These are phyloP conservation scores for Capsella bursapastoris DNA, from an alignment of 345 rosid genomes.

Conservation along the genomic window DNA sequence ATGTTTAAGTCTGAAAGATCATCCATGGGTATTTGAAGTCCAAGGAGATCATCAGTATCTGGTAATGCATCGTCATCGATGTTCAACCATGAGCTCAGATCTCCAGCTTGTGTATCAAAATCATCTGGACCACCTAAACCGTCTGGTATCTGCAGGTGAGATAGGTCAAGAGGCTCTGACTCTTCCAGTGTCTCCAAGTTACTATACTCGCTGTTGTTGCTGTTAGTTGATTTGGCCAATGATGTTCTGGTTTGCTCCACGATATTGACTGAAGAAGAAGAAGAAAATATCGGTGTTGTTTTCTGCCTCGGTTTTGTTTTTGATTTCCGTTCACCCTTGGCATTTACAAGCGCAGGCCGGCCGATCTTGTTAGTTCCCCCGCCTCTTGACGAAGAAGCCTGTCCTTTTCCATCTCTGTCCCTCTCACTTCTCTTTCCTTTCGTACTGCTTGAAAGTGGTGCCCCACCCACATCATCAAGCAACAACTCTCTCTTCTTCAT, in stretches of 20 bases:
- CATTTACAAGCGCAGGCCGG: slow-evolving; percentile 70
- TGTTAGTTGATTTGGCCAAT: slow-evolving; percentile 55
- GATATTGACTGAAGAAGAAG: slow-evolving; percentile 63
- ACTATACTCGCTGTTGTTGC: slow-evolving; percentile 59
- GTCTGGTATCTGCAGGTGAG: slow-evolving; percentile 73
- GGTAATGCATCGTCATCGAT: slow-evolving; percentile 91
- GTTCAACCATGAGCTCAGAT: slow-evolving; percentile 91
- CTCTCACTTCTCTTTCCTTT: slow-evolving; percentile 98
- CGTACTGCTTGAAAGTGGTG: slow-evolving; percentile 70
- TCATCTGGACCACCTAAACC: slow-evolving; percentile 63
- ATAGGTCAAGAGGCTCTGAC: slow-evolving; percentile 68
- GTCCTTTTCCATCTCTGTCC: slow-evolving; percentile 95
- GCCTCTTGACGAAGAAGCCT: slow-evolving; percentile 70
- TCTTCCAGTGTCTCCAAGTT: slow-evolving; percentile 72
- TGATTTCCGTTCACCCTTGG: slow-evolving; percentile 85
- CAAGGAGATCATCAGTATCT: slow-evolving; percentile 77
- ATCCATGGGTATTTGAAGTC: slow-evolving; percentile 99
- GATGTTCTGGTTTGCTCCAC: slow-evolving; percentile 65
- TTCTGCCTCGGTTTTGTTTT: slow-evolving; percentile 95
- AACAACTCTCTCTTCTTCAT: slow-evolving; percentile 86
- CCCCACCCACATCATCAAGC: slow-evolving; percentile 88
- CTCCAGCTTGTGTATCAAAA: slow-evolving; percentile 65
- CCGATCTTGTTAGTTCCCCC: slow-evolving; percentile 74
- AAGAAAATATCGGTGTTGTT: slow-evolving; percentile 62
- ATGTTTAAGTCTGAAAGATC: slow-evolving; percentile 94